Percentiles rank a stretch among this genome's conserved stretches.
phyloP scores from a whole-genome alignment of 2,329 filamentous ascomycete genomes.

The Trichophyton schoenleinii region DNA sequence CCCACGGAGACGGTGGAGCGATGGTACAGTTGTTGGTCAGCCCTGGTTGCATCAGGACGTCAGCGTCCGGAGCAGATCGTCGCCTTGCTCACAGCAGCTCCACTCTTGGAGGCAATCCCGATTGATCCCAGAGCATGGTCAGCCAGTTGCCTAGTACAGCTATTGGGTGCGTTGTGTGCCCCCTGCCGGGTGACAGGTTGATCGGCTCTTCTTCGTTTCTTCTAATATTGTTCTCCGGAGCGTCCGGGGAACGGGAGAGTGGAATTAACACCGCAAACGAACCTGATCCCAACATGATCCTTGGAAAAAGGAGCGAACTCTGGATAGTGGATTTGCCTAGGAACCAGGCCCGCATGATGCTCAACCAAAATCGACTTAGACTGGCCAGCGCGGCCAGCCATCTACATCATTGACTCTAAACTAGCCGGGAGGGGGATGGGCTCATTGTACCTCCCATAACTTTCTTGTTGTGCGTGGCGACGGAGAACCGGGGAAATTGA shows the following conservation, averaged over 20 bases:
- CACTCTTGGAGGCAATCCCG: background rate
- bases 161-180: background rate
- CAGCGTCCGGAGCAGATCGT: conserved; percentile 1
- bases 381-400: background rate
- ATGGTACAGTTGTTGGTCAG: background rate
- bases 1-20: background rate
- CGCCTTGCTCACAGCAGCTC: background rate
- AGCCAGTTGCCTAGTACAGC: background rate
- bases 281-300: background rate
- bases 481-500: conserved; percentile 1
- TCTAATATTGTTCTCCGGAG: background rate
- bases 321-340: background rate
- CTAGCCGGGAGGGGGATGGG: too few relatives aligned
- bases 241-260: background rate
- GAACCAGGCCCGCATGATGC: background rate
- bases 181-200: background rate
- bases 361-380: background rate
- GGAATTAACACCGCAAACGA: background rate
- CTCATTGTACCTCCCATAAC: background rate
- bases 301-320: background rate
- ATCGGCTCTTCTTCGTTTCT: background rate
- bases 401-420: too few relatives aligned
- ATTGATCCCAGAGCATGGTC: background rate
- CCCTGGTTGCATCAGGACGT: conserved; percentile 2
- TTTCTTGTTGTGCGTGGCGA: background rate